Conservation (phyloP, 148 eudicot species). For the Rhododendron molle region DNA sequence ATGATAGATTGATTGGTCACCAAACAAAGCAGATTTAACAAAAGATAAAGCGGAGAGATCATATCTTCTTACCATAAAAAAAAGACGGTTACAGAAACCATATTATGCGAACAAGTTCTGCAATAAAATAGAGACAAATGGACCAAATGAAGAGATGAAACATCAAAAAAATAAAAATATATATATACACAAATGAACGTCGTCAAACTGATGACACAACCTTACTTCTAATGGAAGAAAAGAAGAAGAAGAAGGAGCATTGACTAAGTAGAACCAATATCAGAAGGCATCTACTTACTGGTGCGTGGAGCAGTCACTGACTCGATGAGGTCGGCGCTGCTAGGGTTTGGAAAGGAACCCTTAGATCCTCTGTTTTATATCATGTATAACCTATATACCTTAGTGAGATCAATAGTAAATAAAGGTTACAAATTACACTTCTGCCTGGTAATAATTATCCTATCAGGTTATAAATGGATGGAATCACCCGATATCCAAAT, state of each 20-base stretch:
- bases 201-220: slow-evolving; percentile 1
- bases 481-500: slow-evolving; percentile 10
- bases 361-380: background rate
- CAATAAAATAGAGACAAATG: background rate
- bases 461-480: slow-evolving; percentile 8
- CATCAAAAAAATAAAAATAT: background rate
- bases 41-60: background rate
- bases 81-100: slow-evolving; percentile 3
- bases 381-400: slow-evolving; percentile 3
- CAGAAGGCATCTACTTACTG: background rate
- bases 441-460: background rate
- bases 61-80: slow-evolving; percentile 10
- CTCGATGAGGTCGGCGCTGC: slow-evolving; percentile 5
- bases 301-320: background rate
- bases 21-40: background rate
- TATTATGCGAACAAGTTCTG: slow-evolving; percentile 8
- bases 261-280: background rate
- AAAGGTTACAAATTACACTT: background rate
- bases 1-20: background rate
- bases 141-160: background rate
- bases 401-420: background rate
- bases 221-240: background rate
- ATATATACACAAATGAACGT: background rate
- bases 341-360: slow-evolving; percentile 11
- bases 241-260: background rate